Evolutionary conservation across 140 eudicot genomes (phyloP).

Genomic region (Erigeron philadelphicus): DNA sequence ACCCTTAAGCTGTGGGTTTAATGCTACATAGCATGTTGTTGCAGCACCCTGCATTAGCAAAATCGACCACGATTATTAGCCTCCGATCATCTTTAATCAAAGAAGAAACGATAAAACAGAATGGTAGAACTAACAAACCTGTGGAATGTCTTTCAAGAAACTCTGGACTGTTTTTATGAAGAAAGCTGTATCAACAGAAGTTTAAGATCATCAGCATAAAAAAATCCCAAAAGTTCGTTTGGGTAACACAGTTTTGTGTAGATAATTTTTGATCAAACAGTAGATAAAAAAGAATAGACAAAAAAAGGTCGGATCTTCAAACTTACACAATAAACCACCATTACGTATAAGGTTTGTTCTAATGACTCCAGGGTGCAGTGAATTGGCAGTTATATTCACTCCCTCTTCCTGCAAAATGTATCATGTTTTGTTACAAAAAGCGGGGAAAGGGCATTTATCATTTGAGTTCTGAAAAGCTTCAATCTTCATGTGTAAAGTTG

Average conservation of each 20-base stretch:
- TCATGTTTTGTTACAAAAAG: too few species aligned
- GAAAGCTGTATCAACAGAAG: conserved; percentile 33
- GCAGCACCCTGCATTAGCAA: conserved; percentile 58
- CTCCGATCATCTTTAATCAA: not conserved
- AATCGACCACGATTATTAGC: not conserved
- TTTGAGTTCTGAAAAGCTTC: not conserved
- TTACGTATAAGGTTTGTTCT: conserved; percentile 62
- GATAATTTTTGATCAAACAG: too few species aligned
- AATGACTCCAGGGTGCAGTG: conserved; percentile 79
- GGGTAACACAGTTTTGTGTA: too few species aligned
- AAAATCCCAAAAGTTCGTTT: not conserved
- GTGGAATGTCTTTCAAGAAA: conserved; percentile 53
- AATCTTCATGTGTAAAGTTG: too few species aligned
- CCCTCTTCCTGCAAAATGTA: conserved; percentile 60
- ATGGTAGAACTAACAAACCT: conserved; percentile 30
- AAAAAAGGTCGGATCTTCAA: not conserved
- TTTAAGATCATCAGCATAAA: conserved; percentile 12
- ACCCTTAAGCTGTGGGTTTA: conserved; percentile 64
- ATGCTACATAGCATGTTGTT: conserved; percentile 63
- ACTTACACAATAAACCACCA: conserved; percentile 36
- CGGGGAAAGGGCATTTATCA: not conserved
- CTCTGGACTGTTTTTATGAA: conserved; percentile 23
- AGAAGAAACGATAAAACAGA: not conserved
- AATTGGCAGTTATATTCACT: conserved; percentile 70
- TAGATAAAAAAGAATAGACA: conserved; percentile 5